phyloP scores from a whole-genome alignment of 2,329 filamentous ascomycete species.

The Epicoccum sorghinum region DNA sequence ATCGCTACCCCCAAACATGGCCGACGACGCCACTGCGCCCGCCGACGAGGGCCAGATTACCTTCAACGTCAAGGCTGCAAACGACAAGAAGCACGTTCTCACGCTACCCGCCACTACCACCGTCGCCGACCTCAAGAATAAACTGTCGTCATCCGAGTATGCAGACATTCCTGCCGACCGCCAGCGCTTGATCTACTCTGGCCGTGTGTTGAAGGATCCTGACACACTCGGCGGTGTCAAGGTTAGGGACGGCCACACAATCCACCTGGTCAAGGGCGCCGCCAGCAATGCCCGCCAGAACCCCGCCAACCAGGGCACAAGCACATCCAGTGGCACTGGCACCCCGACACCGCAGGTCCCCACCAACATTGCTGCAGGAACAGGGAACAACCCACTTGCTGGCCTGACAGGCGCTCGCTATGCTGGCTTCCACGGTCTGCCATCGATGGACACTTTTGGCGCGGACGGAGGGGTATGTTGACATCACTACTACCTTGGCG shows the following conservation, averaged over 20 bases:
- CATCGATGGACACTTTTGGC: slow-evolving; percentile 86
- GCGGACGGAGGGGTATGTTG: slow-evolving; percentile 89
- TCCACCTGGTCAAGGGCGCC: slow-evolving; percentile 96
- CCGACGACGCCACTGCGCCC: slow-evolving; percentile 63
- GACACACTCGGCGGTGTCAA: slow-evolving; percentile 87
- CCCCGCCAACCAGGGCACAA: slow-evolving; percentile 56
- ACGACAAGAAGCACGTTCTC: slow-evolving; percentile 81
- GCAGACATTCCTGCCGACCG: slow-evolving; percentile 87
- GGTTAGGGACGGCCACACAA: slow-evolving; percentile 93
- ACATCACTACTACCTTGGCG: not conserved
- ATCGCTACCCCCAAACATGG: slow-evolving; percentile 55
- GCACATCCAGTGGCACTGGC: slow-evolving; percentile 45
- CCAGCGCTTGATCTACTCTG: slow-evolving; percentile 96
- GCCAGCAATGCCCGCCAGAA: slow-evolving; percentile 77
- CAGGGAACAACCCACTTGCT: slow-evolving; percentile 84
- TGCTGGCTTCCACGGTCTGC: slow-evolving; percentile 88
- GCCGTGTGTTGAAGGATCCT: slow-evolving; percentile 92
- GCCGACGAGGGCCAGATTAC: slow-evolving; percentile 77
- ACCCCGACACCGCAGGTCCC: slow-evolving; percentile 68
- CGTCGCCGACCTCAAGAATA: slow-evolving; percentile 86
- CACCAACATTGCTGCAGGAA: slow-evolving; percentile 78
- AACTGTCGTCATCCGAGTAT: slow-evolving; percentile 79
- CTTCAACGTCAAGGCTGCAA: slow-evolving; percentile 98
- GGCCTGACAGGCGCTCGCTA: slow-evolving; percentile 92
- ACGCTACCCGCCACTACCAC: slow-evolving; percentile 78